Evolutionary conservation across 2,329 filamentous ascomycete species (phyloP).

Genomic region (Magnaporthales sp.): DNA sequence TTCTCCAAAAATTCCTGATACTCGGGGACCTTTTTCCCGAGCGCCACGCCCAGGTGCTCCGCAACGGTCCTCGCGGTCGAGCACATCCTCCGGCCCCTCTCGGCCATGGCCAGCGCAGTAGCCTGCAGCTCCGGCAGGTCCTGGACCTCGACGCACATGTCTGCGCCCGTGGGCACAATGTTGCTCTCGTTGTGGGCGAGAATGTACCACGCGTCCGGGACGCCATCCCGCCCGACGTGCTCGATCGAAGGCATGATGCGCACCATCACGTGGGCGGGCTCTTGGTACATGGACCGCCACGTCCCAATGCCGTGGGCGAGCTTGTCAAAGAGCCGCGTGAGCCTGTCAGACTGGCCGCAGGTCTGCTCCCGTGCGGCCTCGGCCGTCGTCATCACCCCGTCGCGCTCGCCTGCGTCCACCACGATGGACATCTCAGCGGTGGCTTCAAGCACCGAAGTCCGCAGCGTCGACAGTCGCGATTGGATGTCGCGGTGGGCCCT

Average conservation of each 20-base stretch:
- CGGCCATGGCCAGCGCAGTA: not conserved
- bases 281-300: not conserved
- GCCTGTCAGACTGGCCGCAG: not conserved
- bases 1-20: not conserved
- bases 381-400: not conserved
- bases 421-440: not conserved
- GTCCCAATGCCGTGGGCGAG: not conserved
- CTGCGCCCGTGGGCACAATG: not conserved
- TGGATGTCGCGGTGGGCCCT: not conserved
- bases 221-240: not conserved
- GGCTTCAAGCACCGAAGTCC: not conserved
- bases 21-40: not conserved
- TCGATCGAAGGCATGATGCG: not conserved
- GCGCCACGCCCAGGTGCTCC: not conserved
- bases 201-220: not conserved
- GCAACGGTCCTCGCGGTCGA: not conserved
- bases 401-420: not conserved
- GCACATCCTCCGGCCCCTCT: not conserved
- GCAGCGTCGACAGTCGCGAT: not conserved
- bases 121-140: not conserved
- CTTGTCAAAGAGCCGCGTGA: not conserved
- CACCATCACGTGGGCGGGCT: not conserved
- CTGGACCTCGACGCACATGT: not conserved
- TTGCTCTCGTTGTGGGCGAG: not conserved
- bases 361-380: not conserved